Evolutionary conservation across 2,329 filamentous ascomycete genomes (phyloP).

Genomic region (Arthroderma uncinatum): DNA sequence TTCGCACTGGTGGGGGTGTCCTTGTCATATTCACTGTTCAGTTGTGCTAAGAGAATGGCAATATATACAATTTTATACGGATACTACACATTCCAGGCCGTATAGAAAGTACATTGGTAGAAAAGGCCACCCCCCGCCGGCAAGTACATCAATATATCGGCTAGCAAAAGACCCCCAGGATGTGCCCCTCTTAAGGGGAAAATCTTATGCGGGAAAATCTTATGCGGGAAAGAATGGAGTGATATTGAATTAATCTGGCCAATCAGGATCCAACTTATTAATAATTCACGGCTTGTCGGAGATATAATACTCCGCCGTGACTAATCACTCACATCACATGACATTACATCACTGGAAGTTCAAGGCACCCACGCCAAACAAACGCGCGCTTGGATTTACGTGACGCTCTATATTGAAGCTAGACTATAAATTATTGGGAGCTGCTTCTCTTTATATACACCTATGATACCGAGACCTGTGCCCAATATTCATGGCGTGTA

Average conservation of each 20-base stretch:
- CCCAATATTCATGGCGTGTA: background rate
- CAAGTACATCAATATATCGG: too few species aligned
- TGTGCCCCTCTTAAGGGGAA: background rate
- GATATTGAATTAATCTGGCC: background rate
- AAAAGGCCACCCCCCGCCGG: too few species aligned
- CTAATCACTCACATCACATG: too few species aligned
- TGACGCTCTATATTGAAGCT: too few species aligned
- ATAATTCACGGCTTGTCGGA: background rate
- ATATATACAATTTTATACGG: background rate
- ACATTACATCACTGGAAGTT: too few species aligned
- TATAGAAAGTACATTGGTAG: background rate
- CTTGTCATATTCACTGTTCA: constrained; percentile 7
- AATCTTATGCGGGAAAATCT: background rate
- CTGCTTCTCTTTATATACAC: background rate
- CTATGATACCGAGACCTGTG: background rate
- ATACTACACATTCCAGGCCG: background rate
- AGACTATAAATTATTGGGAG: background rate
- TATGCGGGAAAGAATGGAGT: too few species aligned
- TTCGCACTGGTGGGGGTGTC: constrained; percentile 16
- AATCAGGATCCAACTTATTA: background rate
- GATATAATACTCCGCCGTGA: background rate
- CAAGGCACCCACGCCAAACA: too few species aligned
- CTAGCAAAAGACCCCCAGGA: background rate
- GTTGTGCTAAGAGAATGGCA: background rate
- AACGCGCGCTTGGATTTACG: too few species aligned